Base-by-base conservation (phyloP, 2,329 filamentous ascomycete species). In the Metarhizium anisopliae region DNA sequence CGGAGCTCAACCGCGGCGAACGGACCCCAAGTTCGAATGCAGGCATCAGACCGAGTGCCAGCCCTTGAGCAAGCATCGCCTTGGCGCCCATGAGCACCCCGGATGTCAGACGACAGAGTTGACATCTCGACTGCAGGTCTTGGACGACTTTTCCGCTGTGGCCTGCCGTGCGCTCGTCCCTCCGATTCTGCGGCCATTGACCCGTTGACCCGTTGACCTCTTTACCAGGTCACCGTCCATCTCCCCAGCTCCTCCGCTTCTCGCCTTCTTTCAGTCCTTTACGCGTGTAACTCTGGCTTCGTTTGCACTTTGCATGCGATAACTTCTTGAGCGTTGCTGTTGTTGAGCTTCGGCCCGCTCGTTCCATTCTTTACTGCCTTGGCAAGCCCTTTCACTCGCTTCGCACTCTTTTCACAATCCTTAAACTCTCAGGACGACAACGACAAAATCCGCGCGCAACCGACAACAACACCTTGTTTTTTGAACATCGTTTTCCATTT, bases 361-460 rank as follows among this genome's bases (percentile, higher is more conserved):
- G 50, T 52, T 59, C 51, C 59, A 57, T 57, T 59, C 55, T 51
- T 61, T 59, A 50, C 53, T 55, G 52, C 38, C 58, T 52, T 47
- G 8, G 18, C 35, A 53, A n/a, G 35, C 50, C 35, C 16, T 36
- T 47, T 29, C 47, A 47, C 51, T 53, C 55, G 20, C 51, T 56
- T 47, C 13, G 13, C 10, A 49, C 11, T 29, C 18, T 30, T 42
- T 18, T n/a, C 16, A 8, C 10, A 29, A 20, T 49, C 7, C 35
- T 47, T 6, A 35, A 30, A 25, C 47, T 14, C 38, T 40, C 38
- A 20, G 16, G 20, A 16, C 18, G 6, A 40, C 38, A 2, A 14
- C 38, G 16, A 11, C 42, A 6, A 11, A 6, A 20, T 16, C 42
- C 11, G n/a, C 6, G n/a, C 14, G 42, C 32, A 30, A 32, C 3